Evolutionary conservation across 805 yeast species (phyloP).

Genomic region (Kodamaea hsintzibuensis): DNA sequence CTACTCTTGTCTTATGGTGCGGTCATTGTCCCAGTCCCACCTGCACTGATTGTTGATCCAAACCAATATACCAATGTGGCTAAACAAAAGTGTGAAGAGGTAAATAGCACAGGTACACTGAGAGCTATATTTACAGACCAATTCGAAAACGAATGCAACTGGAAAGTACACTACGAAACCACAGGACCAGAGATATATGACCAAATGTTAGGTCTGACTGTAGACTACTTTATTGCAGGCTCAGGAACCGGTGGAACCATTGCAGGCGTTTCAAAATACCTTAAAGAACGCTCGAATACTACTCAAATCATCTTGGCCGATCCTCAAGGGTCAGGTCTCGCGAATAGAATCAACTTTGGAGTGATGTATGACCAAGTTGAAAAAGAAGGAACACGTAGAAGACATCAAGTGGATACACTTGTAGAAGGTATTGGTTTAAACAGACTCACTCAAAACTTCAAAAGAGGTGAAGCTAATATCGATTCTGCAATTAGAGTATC

Average conservation of each 20-base stretch:
- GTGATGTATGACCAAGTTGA: slow-evolving; percentile 92
- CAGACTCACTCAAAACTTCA: slow-evolving; percentile 79
- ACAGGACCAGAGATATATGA: slow-evolving; percentile 93
- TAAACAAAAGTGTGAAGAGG: slow-evolving; percentile 57
- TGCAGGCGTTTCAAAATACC: slow-evolving; percentile 24
- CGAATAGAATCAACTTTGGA: slow-evolving; percentile 79
- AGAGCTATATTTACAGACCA: slow-evolving; percentile 91
- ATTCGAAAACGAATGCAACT: slow-evolving; percentile 89
- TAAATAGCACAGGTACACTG: slow-evolving; percentile 37
- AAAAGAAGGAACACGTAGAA: slow-evolving; percentile 86
- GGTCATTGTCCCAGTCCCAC: slow-evolving; percentile 77
- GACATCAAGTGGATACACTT: slow-evolving; percentile 95
- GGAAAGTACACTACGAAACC: slow-evolving; percentile 77
- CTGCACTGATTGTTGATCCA: slow-evolving; percentile 94
- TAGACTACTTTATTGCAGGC: slow-evolving; percentile 84
- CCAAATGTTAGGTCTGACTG: slow-evolving; percentile 57
- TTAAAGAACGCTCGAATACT: slow-evolving; percentile 45
- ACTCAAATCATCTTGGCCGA: slow-evolving; percentile 75
- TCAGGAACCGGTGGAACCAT: slow-evolving; percentile 79
- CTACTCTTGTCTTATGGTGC: slow-evolving; percentile 79
- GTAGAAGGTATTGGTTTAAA: slow-evolving; percentile 94
- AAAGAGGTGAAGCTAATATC: slow-evolving; percentile 64
- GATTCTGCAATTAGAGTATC: slow-evolving; percentile 80
- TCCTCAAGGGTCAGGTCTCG: slow-evolving; percentile 94
- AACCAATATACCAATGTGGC: slow-evolving; percentile 92